Evolutionary conservation across 164 flowering plant species (phyloP).

Genomic region (Amborella trichopoda): DNA sequence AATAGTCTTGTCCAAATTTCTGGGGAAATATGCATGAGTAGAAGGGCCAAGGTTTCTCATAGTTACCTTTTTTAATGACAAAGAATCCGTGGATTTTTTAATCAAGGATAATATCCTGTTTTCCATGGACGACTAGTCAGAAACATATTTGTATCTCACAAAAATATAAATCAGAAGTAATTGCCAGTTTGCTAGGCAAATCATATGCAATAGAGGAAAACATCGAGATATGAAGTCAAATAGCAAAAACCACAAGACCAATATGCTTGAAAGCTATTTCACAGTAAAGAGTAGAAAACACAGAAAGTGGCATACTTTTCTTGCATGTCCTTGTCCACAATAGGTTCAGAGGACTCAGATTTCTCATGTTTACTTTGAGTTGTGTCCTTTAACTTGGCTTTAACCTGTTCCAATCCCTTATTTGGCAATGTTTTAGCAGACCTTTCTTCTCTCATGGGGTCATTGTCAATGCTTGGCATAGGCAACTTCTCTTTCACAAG

Average conservation of each 20-base stretch:
- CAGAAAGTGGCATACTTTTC: constrained; percentile 26
- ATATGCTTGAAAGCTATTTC: too few relatives aligned
- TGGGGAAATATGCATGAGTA: constrained; percentile 29
- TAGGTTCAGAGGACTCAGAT: constrained; percentile 2
- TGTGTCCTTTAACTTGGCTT: constrained; percentile 9
- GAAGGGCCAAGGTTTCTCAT: constrained; percentile 34
- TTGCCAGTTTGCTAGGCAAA: not conserved
- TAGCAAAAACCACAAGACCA: not conserved
- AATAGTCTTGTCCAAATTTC: constrained; percentile 36
- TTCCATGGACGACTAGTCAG: constrained; percentile 2
- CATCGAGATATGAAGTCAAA: not conserved
- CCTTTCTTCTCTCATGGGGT: constrained; percentile 14
- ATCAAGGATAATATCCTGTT: constrained; percentile 49
- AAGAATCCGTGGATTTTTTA: constrained; percentile 25
- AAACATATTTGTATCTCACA: too few relatives aligned
- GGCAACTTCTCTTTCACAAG: too few relatives aligned
- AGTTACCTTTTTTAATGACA: constrained; percentile 39
- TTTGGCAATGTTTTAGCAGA: constrained; percentile 4
- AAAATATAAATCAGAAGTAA: too few relatives aligned
- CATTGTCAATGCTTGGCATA: too few relatives aligned
- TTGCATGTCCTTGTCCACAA: constrained; percentile 33
- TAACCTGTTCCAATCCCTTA: constrained; percentile 6
- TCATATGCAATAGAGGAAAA: not conserved
- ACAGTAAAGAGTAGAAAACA: too few relatives aligned
- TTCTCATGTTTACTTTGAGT: constrained; percentile 9